Base-by-base conservation (phyloP, 2,329 filamentous ascomycete species). In the Lasiodiplodia sp. region DNA sequence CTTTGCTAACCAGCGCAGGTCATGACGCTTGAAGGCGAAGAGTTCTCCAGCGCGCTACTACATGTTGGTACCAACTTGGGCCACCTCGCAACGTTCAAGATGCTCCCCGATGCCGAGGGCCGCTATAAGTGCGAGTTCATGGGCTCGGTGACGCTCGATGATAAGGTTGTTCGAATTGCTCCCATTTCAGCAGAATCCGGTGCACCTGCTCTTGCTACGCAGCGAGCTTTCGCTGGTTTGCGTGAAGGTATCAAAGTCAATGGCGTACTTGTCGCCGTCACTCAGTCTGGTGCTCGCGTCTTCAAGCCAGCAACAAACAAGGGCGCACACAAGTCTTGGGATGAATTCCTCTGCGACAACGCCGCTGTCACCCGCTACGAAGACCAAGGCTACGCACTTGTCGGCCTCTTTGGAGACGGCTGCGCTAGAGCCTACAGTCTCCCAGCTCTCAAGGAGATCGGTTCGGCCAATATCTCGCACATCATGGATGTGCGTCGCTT, bases 21-120 rank as follows among this genome's bases (percentile, higher is more conserved):
- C 57, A 91, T 99, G 89, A 96, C 92, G 3, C 82, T 97, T 4
- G 96, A 98, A 53, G 92, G 91, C n/a, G 95, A 98, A 76, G 87
- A 93, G 71, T 99, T 97, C 78, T 98, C 96, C 1, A 97, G 94
- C 75, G 97, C 99, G 68, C 89, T 91, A 69, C 92, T 96, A 72
- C 96, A 98, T 73, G 92, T 96, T 2, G 96, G 96, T 23, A 98
- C 96, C 0, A 94, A 91, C 72, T 80, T 89, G 37, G 96, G 96
- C 51, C 93, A 92, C 74, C 83, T 98, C 21, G 89, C 90, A 7
- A 98, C 95, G 0, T 95, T 98, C 82, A 97, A 97, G 81, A 85
- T 99, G 25, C 82, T 98, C 2, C 96, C 96, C 0, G 86, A 90
- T 16, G 75, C 82, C 11, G 87, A 86, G 66, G 87, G 90, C 4